Evolutionary conservation across 2,329 filamentous ascomycete species (phyloP).

Genomic region (Parastagonospora nodorum): DNA sequence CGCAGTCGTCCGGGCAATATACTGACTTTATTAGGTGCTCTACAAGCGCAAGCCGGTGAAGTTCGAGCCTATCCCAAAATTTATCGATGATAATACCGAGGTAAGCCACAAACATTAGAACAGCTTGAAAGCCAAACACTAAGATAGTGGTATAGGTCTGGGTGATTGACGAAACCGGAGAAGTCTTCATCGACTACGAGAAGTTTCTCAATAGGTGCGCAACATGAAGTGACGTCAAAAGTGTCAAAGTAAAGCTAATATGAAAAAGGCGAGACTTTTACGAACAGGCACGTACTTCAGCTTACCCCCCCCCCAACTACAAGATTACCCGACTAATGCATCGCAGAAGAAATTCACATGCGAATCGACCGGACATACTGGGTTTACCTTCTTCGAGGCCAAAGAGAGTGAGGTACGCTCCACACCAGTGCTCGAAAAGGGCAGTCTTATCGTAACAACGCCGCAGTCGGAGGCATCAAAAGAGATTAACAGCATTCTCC

Average conservation of each 20-base stretch:
- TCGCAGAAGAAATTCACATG: slow-evolving; percentile 84
- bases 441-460: slow-evolving; percentile 36
- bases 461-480: slow-evolving; percentile 67
- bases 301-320: neutral
- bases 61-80: slow-evolving; percentile 71
- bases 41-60: slow-evolving; percentile 96
- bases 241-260: slow-evolving; percentile 19
- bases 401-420: slow-evolving; percentile 82
- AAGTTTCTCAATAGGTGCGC: slow-evolving; percentile 81
- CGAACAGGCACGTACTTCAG: slow-evolving; percentile 68
- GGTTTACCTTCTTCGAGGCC: slow-evolving; percentile 89
- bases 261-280: slow-evolving; percentile 83
- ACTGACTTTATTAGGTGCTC: slow-evolving; percentile 69
- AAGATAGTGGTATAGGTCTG: slow-evolving; percentile 69
- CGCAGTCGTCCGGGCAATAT: neutral
- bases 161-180: slow-evolving; percentile 87
- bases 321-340: neutral
- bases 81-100: slow-evolving; percentile 83
- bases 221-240: slow-evolving; percentile 27
- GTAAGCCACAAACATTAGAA: slow-evolving; percentile 56
- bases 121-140: slow-evolving; percentile 22
- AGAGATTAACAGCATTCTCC: slow-evolving; percentile 90
- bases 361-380: slow-evolving; percentile 92
- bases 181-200: slow-evolving; percentile 88
- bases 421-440: slow-evolving; percentile 27